Base-by-base conservation (phyloP, 352 stramenopile genomes). In the Globisporangium barbulae region DNA sequence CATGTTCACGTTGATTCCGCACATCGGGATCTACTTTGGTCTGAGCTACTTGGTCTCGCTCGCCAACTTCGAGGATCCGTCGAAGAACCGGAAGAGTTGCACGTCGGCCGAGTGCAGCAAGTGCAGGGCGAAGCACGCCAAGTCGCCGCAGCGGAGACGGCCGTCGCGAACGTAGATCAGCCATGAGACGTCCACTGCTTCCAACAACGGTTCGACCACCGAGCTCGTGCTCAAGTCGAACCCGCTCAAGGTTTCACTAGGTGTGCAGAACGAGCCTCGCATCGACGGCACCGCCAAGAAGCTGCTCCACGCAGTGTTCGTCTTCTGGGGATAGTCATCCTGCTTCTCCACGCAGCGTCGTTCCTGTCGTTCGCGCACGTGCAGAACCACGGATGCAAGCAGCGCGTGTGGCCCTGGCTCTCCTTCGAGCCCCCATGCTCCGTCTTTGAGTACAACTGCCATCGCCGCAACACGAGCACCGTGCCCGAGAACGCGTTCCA, bases 401-500 rank as follows among this genome's bases (percentile, higher is more conserved):
- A 45, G 31, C 52, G 31, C 33, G 13, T 58, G 33, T 58, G 33
- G 52, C 33, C 9, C 31, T 54, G 25, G 48, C 13, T 54, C 7
- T 54, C 10, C 19, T 59, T 49, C 41, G 61, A 71, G 35, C 42
- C 65, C 21, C 48, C 63, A 4, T 71, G 55, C 25, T 59, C 41
- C 6, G 64, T 72, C 1, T 53, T 67, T 5, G 28, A 58, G 30
- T 31, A 68, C 41, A 57, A 60, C n/a, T 70, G 64, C 47, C 41
- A 31, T 22, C 19, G 15, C 10, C 10, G 35, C 28, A 31, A 44
- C 28, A 25, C 22, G 19, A 31, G 31, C 47, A 63, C 17, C 15
- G 42, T 35, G 3, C n/a, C 33, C 0, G 53, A 57, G 45, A 37
- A 57, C 22, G 33, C 47, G 25, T 55, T 72, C 21, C n/a, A n/a